phyloP scores from a whole-genome alignment of 768 basidiomycete species.

The Russula dissimulans region DNA sequence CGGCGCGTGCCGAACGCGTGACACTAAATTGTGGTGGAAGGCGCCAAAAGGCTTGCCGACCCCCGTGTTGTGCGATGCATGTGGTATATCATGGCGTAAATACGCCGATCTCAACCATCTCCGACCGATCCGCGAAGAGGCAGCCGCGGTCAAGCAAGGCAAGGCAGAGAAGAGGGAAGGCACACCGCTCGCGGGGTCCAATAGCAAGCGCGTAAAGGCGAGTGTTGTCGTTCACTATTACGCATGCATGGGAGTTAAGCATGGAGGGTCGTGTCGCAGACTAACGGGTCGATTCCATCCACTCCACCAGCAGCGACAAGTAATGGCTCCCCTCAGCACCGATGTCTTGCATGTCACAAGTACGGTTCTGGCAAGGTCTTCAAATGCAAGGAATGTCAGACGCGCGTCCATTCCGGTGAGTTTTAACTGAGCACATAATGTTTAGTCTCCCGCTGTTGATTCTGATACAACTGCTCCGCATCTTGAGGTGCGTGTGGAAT shows the following conservation, averaged over 20 bases:
- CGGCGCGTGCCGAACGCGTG: conserved; percentile 77
- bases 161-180: conserved; percentile 51
- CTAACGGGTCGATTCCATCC: conserved; percentile 37
- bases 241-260: background rate
- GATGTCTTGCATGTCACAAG: conserved; percentile 69
- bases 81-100: conserved; percentile 86
- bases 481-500: conserved; percentile 55
- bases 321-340: conserved; percentile 43
- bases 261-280: conserved; percentile 27
- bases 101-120: conserved; percentile 78
- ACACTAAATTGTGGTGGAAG: conserved; percentile 82
- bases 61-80: conserved; percentile 72
- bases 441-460: background rate
- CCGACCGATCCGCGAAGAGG: conserved; percentile 61
- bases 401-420: conserved; percentile 74
- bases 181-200: conserved; percentile 40
- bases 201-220: conserved; percentile 60
- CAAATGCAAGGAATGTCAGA: conserved; percentile 71
- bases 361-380: conserved; percentile 74
- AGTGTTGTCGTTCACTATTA: background rate
- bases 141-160: conserved; percentile 32
- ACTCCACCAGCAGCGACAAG: conserved; percentile 49
- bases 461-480: background rate
- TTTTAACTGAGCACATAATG: background rate
- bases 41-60: conserved; percentile 80